Base-by-base conservation (phyloP, 2,329 filamentous ascomycete genomes). In the Westerdykella ornata region DNA sequence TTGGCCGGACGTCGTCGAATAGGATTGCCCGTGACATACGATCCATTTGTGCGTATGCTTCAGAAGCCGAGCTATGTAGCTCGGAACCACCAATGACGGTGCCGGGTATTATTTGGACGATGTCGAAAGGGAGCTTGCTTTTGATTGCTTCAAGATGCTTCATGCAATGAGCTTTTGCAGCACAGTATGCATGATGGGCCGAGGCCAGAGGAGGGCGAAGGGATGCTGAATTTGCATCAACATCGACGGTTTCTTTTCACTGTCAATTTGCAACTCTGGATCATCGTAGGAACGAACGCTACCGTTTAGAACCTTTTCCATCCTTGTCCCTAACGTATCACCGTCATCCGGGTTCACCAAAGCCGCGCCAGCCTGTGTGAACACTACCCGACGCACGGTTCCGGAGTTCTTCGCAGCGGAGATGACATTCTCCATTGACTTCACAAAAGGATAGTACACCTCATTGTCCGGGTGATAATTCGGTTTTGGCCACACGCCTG, bases 161-260 rank as follows among this genome's bases (percentile, higher is more conserved):
- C 54, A 65, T 65, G 35, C 58, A 63, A 37, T 60, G 53, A 1
- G 61, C 59, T 49, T 65, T 65, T 34, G 59, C 54, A 1, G 53
- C 53, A 39, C 51, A 59, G 41, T 65, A 65, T 1, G 61, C 60
- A 22, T 63, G 57, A 38, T 65, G 61, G 1, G 56, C 22, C 5
- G 59, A 59, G 4, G 45, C 35, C 3, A 63, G 46, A 1, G 60
- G 60, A 15, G 60, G 57, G n/a, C 22, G 41, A 18, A 59, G 54
- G 5, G 45, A 38, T 2, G 59, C 49, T 13, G 53, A 49, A 18
- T 48, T 35, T 30, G 45, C 28, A 19, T 60, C 54, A 29, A 59
- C 48, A 29, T 49, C 13, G 5, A 57, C 49, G 18, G 48, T 40
- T 38, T 65, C 59, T 59, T 35, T 34, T 26, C 19, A 30, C 14